Conservation (phyloP, 441 rosid genomes). For the Populus hybrid region DNA sequence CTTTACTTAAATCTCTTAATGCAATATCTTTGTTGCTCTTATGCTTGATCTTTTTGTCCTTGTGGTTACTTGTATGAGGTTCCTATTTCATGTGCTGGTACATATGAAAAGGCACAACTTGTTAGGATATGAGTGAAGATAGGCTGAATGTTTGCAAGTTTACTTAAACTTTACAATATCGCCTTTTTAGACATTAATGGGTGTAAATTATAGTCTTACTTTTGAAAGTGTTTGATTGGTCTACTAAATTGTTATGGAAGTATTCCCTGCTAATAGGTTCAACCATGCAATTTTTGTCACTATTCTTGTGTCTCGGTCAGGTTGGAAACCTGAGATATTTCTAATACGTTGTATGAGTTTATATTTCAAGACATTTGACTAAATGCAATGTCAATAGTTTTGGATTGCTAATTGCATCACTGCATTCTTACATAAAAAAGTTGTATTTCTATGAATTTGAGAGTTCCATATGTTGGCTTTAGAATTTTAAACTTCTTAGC, state of each 20-base stretch:
- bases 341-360: not conserved
- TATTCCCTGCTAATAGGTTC: not conserved
- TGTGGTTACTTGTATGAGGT: not conserved
- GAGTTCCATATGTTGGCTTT: not conserved
- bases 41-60: not conserved
- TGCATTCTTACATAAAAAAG: not conserved
- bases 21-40: slow-evolving; percentile 3
- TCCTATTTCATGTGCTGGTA: not conserved
- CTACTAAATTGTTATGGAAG: not conserved
- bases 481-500: not conserved
- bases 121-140: slow-evolving; percentile 2
- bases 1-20: slow-evolving; percentile 15
- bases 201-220: not conserved
- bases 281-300: not conserved
- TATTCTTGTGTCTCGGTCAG: not conserved
- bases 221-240: not conserved
- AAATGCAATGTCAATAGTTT: not conserved
- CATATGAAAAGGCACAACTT: not conserved
- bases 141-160: not conserved
- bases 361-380: not conserved
- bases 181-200: not conserved
- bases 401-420: not conserved
- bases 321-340: not conserved
- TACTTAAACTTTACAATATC: not conserved
- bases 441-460: not conserved